These are phyloP conservation scores for Nicotiana attenuata DNA, from an alignment of 257 asterid genomes.

Conservation along the genomic window DNA sequence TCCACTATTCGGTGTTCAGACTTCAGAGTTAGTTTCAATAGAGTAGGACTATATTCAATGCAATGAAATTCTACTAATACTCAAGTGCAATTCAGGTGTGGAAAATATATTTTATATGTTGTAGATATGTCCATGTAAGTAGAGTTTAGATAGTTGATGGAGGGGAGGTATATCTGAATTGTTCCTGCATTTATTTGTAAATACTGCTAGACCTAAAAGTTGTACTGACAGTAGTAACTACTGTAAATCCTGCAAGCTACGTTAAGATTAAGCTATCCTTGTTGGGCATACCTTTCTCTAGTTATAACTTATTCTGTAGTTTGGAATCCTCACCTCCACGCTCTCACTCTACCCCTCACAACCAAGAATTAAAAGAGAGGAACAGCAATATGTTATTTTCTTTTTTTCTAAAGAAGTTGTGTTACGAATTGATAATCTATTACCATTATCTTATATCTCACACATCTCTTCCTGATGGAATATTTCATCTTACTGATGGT, in stretches of 20 bases:
- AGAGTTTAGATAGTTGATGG: neutral
- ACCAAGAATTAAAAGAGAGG: neutral
- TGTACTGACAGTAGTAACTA: neutral
- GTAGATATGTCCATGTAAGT: neutral
- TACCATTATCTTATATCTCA: neutral
- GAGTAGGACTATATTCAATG: neutral
- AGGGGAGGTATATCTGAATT: neutral
- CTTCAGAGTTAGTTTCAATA: neutral
- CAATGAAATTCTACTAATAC: neutral
- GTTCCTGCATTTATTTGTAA: neutral
- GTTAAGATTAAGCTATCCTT: neutral
- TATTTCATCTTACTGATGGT: slow-evolving; percentile 4
- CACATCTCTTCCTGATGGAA: neutral
- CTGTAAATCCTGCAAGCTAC: neutral
- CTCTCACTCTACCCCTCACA: neutral
- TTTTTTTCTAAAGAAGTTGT: neutral
- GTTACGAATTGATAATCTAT: neutral
- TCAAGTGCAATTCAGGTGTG: neutral
- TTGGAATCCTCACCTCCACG: neutral
- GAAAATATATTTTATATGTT: neutral
- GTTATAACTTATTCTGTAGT: neutral
- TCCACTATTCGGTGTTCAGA: neutral
- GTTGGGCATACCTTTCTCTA: slow-evolving; percentile 1
- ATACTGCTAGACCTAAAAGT: neutral
- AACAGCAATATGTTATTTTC: neutral